A percentile compares a stretch with the other conserved stretches of the same genome.
Evolutionary conservation across 1,284 basidiomycete genomes (phyloP).

Genomic region (Trichosporon sp.): DNA sequence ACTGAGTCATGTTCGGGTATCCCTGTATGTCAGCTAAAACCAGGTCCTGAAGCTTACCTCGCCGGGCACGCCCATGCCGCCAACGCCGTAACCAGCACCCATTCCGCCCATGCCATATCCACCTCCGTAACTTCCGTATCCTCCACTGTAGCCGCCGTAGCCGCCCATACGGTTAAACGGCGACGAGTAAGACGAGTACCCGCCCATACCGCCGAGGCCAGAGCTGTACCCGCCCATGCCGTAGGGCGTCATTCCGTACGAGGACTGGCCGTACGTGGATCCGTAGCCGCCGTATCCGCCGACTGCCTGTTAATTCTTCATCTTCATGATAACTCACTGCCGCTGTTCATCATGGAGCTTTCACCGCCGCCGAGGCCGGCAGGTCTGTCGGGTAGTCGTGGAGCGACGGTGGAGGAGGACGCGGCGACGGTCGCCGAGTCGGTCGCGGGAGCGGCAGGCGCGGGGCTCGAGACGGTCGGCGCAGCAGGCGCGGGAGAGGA

Average conservation of each 20-base stretch:
- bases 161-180: constrained; percentile 34
- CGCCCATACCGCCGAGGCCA: constrained; percentile 36
- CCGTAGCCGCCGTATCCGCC: constrained; percentile 8
- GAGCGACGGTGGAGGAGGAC: constrained; percentile 28
- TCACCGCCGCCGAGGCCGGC: constrained; percentile 24
- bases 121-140: constrained; percentile 28
- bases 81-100: constrained; percentile 54
- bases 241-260: constrained; percentile 23
- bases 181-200: constrained; percentile 26
- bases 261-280: constrained; percentile 23
- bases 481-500: constrained; percentile 13
- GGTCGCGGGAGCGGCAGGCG: constrained; percentile 16
- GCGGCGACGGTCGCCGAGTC: constrained; percentile 29
- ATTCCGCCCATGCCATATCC: constrained; percentile 40
- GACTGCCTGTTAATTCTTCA: background rate
- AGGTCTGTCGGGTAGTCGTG: constrained; percentile 39
- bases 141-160: constrained; percentile 49
- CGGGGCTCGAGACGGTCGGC: constrained; percentile 21
- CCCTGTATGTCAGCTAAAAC: constrained; percentile 24
- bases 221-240: constrained; percentile 12
- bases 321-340: background rate
- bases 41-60: constrained; percentile 39
- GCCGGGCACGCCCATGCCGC: constrained; percentile 51
- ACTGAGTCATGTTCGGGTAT: constrained; percentile 69
- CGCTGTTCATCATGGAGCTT: constrained; percentile 8